Evolutionary conservation across 139 green algal genomes (phyloP).

Genomic region (Pleodorina starrii): DNA sequence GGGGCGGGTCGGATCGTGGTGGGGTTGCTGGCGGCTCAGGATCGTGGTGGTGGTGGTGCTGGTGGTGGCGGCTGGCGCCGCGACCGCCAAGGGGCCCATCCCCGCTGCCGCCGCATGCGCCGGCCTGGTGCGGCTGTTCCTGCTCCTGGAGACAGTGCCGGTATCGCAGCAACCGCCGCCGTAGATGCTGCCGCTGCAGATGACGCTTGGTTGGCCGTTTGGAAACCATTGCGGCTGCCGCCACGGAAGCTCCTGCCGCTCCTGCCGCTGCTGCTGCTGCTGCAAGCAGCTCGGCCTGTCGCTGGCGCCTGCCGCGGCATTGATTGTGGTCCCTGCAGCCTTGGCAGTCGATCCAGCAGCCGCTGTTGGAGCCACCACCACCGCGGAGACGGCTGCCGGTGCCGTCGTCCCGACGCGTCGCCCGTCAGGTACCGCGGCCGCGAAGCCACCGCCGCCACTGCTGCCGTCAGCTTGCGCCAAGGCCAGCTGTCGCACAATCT

Average conservation of each 20-base stretch:
- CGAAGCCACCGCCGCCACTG: background rate
- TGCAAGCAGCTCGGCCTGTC: background rate
- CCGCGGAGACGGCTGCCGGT: background rate
- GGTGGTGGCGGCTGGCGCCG: background rate
- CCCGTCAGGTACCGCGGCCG: background rate
- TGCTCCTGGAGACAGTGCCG: background rate
- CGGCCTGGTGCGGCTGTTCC: background rate
- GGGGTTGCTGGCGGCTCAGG: no score
- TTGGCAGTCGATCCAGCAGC: background rate
- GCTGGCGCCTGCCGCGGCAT: background rate
- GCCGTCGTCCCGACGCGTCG: background rate
- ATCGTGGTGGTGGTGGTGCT: no score
- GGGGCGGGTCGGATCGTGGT: no score
- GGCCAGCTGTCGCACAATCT: slow-evolving; percentile 12
- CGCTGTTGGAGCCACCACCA: background rate
- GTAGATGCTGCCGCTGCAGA: background rate
- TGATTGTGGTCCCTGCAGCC: background rate
- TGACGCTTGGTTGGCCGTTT: no score
- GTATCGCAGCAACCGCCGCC: background rate
- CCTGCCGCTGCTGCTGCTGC: background rate
- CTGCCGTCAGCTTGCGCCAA: background rate
- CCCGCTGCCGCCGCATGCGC: background rate
- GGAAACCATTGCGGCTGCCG: background rate
- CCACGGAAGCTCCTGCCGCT: background rate
- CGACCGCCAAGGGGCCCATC: no score